Evolutionary conservation across 331 rosid species (phyloP).

Genomic region (Malus hybrid): DNA sequence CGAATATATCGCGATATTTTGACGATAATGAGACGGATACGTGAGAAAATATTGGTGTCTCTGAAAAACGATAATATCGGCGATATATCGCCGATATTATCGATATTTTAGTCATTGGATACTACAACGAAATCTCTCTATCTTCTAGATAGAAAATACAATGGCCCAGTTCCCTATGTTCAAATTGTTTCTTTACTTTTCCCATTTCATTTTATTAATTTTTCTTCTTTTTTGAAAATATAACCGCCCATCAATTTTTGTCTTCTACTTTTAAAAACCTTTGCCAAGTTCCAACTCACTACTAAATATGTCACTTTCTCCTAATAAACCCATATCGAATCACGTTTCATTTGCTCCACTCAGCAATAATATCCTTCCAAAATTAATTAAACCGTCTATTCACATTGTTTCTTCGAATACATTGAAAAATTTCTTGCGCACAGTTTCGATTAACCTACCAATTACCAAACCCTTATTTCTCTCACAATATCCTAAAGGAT

Average conservation of each 20-base stretch:
- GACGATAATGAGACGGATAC: too few relatives aligned
- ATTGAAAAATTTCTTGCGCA: background rate
- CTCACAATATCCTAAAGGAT: background rate
- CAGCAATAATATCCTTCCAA: background rate
- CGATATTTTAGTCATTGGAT: too few relatives aligned
- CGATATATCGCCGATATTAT: too few relatives aligned
- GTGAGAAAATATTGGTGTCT: too few relatives aligned
- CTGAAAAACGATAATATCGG: too few relatives aligned
- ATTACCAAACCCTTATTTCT: background rate
- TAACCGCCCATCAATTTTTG: background rate
- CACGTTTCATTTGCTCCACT: conserved; percentile 18
- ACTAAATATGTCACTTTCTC: background rate
- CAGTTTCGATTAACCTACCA: background rate
- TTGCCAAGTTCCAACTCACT: background rate
- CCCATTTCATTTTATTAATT: too few relatives aligned
- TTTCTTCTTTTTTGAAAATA: too few relatives aligned
- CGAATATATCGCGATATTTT: too few relatives aligned
- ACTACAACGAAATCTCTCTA: background rate
- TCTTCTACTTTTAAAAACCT: background rate
- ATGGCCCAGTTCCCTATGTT: background rate
- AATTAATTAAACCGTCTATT: background rate
- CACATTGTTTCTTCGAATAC: background rate
- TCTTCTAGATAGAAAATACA: background rate
- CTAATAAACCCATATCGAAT: conserved; percentile 13
- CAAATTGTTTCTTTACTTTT: too few relatives aligned